Percentiles rank a stretch among this genome's conserved stretches.
Evolutionary conservation across 306 rosid species (phyloP).

Genomic region (Oxytropis ochrocephala): DNA sequence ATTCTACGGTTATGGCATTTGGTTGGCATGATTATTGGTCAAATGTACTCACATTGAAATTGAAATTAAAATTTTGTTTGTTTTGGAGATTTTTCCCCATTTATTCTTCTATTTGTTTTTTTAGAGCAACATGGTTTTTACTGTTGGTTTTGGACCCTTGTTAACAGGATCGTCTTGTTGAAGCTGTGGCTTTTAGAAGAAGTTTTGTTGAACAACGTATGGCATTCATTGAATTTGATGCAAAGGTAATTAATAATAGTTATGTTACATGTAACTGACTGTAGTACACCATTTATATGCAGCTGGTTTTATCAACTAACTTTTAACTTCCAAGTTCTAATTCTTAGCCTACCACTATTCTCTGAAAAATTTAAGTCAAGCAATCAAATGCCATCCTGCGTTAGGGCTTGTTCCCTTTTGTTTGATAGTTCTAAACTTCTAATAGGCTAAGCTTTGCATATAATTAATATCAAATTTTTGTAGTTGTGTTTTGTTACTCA

Average conservation of each 20-base stretch:
- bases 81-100: neutral
- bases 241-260: slow-evolving; percentile 52
- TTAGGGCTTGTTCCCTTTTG: neutral
- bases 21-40: neutral
- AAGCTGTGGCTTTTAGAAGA: slow-evolving; percentile 45
- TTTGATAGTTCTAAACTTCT: neutral
- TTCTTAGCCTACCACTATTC: neutral
- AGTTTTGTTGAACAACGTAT: slow-evolving; percentile 49
- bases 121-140: neutral
- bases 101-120: neutral
- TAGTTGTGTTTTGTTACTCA: neutral
- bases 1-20: neutral
- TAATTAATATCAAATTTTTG: neutral
- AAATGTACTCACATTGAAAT: neutral
- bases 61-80: neutral
- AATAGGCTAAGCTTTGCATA: neutral
- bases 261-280: neutral
- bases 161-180: slow-evolving; percentile 63
- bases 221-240: slow-evolving; percentile 65
- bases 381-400: neutral
- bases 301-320: neutral
- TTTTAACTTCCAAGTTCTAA: neutral
- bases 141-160: slow-evolving; percentile 3
- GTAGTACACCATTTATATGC: neutral
- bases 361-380: neutral